Evolutionary conservation across 345 rosid genomes (phyloP), one percentile per base, ranked within the genome.

Genomic region (Atalantia buxifolia): DNA sequence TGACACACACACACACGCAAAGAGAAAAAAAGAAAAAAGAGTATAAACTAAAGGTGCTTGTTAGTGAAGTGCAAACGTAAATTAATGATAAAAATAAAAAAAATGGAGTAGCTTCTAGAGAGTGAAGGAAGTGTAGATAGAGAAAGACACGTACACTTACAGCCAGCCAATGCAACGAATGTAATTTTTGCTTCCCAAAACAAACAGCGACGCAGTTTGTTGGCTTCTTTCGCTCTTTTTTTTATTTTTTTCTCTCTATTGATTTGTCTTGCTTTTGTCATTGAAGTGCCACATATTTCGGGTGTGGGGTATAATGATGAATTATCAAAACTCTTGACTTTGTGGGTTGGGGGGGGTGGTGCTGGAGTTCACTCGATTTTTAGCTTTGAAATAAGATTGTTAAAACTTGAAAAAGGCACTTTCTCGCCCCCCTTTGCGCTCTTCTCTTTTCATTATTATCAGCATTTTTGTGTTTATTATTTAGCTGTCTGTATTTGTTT

Each of bases 271-370:
- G 55, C 14, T n/a, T 10, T 10, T 14, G 18, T 38, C 10, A 25
- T 60, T 25, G 7, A 60, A 38, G 68, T 12, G 77, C 13, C 42
- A 38, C 77, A 28, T 38, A 21, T 27, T 42, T 19, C 9, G 59
- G 65, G n/a, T 36, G 84, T 79, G 85, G 83, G 87, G 82, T 64
- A 4, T 16, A 3, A 76, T 69, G 33, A 38, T 79, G 63, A 75
- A 36, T 62, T 57, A 56, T 75, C 48, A 66, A 24, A 59, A 71
- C 33, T 78, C 61, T 78, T 24, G 84, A 76, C 76, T 76, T 27
- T 27, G 74, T 28, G 76, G 71, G 59, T 66, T 53, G 22, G 57
- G 57, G 57, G 57, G 2, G 57, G 57, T 18, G 57, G 21, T 18
- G 22, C 14, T 33, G 9, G 4, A 27, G 71, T 68, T 76, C 76